phyloP scores from a whole-genome alignment of 2,329 filamentous ascomycete species.

The Fusarium continuum region DNA sequence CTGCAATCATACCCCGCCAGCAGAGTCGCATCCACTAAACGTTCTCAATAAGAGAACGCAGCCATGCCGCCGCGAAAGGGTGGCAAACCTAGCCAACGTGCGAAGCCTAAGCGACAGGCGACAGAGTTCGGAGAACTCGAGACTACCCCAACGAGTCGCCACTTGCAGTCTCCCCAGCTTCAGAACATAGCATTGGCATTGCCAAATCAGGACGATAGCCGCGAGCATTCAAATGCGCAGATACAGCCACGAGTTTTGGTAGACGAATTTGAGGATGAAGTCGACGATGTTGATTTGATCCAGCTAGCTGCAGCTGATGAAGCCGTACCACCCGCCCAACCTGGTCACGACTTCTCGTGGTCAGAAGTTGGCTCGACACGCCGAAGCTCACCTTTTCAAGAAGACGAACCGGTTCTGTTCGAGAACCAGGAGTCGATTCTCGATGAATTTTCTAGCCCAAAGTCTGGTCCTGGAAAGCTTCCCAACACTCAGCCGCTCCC shows the following conservation, averaged over 20 bases:
- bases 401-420: conserved; percentile 35
- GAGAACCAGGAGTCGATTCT: conserved; percentile 27
- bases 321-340: neutral
- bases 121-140: conserved; percentile 46
- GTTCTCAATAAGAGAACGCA: neutral
- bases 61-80: conserved; percentile 32
- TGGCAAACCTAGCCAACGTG: conserved; percentile 25
- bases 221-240: neutral
- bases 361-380: conserved; percentile 43
- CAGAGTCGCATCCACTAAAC: conserved; percentile 4
- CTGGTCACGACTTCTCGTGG: conserved; percentile 38
- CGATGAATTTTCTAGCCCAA: conserved; percentile 44
- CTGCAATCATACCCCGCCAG: neutral
- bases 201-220: neutral
- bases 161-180: conserved; percentile 27
- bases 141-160: conserved; percentile 46
- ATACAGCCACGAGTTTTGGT: neutral
- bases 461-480: conserved; percentile 34
- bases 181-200: neutral
- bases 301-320: conserved; percentile 9
- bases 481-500: conserved; percentile 48
- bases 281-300: conserved; percentile 41
- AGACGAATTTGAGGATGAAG: conserved; percentile 35
- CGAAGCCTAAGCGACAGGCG: conserved; percentile 19
- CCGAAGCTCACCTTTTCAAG: conserved; percentile 45